Percentiles rank a stretch among this genome's conserved stretches.
Evolutionary conservation across 176 grass and related monocot species (phyloP).

Genomic region (Avena insularis): DNA sequence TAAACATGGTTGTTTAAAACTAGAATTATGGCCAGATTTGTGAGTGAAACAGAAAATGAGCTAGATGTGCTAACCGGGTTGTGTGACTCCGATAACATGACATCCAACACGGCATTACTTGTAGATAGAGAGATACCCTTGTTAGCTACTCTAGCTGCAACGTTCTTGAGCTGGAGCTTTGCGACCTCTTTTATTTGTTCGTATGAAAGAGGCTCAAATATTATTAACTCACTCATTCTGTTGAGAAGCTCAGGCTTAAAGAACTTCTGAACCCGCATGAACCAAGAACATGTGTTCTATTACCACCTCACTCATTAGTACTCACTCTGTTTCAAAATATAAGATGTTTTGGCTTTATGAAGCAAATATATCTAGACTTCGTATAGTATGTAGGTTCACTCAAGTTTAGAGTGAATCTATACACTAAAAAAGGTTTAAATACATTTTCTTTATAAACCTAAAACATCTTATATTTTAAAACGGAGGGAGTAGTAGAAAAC

Average conservation of each 20-base stretch:
- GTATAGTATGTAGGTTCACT: no score
- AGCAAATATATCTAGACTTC: no score
- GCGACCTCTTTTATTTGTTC: constrained; percentile 1
- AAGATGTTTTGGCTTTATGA: no score
- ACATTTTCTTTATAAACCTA: no score
- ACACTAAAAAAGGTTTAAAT: no score
- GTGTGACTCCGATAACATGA: neutral
- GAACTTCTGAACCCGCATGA: neutral
- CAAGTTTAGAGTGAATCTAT: no score
- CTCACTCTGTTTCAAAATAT: no score
- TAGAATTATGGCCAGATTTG: neutral
- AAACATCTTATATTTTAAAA: no score
- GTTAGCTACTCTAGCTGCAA: neutral
- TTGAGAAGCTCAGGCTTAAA: constrained; percentile 7
- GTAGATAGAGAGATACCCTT: neutral
- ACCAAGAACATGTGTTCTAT: neutral
- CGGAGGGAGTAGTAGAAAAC: neutral
- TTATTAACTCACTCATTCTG: neutral
- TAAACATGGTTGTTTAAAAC: neutral
- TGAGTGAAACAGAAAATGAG: neutral
- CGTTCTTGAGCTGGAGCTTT: neutral
- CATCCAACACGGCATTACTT: neutral
- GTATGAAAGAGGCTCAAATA: neutral
- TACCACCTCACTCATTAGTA: no score
- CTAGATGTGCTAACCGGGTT: neutral